Conservation (phyloP, 1,284 basidiomycete species). For the Microbotryum lychnidis-dioicae region DNA sequence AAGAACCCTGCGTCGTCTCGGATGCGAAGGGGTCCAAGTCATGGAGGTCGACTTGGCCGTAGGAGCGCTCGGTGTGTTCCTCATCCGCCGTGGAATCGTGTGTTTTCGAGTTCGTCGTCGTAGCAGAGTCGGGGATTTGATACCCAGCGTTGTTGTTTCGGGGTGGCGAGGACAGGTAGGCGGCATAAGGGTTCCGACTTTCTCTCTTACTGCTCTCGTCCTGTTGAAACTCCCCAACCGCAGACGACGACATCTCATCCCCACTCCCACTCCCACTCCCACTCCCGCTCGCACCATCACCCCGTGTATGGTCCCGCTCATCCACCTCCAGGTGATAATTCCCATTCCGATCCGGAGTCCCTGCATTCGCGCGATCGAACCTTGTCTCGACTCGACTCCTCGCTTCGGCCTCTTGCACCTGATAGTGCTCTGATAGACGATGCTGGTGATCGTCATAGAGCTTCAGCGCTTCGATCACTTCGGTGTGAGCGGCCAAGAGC, state of each 20-base stretch:
- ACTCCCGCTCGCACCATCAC: not conserved
- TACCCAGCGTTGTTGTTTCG: too few relatives aligned
- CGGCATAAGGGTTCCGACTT: too few relatives aligned
- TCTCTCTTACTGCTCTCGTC: too few relatives aligned
- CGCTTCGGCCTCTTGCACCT: conserved; percentile 22
- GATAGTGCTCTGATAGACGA: conserved; percentile 14
- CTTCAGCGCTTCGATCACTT: conserved; percentile 28
- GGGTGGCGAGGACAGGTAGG: not conserved
- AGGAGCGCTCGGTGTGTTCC: too few relatives aligned
- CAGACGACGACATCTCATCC: not conserved
- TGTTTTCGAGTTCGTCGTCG: conserved; percentile 3
- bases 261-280: not conserved
- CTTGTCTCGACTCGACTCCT: conserved; percentile 19
- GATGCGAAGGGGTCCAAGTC: too few relatives aligned
- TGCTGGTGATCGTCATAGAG: conserved; percentile 13
- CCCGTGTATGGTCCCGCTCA: not conserved
- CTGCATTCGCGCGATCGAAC: conserved; percentile 10
- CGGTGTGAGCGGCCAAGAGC: conserved; percentile 25
- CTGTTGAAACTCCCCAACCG: not conserved
- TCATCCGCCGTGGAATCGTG: too few relatives aligned
- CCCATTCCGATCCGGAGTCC: not conserved
- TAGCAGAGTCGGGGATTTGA: too few relatives aligned
- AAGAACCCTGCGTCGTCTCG: too few relatives aligned
- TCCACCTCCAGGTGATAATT: conserved; percentile 1
- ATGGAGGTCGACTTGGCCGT: too few relatives aligned